Percentiles rank a stretch among this genome's conserved stretches.
phyloP scores from a whole-genome alignment of 305 asterid species.

The Fraxinus angustifolia region DNA sequence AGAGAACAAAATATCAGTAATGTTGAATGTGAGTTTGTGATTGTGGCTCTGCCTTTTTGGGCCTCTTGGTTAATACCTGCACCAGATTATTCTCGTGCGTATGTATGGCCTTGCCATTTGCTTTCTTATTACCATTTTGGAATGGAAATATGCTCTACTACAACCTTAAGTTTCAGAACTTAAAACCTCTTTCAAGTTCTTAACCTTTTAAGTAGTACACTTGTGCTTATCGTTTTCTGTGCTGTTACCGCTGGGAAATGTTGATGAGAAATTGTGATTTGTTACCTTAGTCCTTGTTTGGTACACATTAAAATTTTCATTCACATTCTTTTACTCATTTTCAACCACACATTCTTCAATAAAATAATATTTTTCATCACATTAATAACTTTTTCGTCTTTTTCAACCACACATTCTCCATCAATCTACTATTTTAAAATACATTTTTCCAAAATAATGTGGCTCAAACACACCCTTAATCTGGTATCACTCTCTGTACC shows the following conservation, averaged over 20 bases:
- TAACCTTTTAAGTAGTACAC: not conserved
- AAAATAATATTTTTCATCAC: no score
- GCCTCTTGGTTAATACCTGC: not conserved
- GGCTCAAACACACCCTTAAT: not conserved
- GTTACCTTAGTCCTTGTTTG: not conserved
- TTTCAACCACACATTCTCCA: no score
- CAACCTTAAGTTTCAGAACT: not conserved
- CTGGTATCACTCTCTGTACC: not conserved
- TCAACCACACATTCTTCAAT: no score
- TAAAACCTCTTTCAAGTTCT: not conserved
- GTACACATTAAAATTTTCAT: no score
- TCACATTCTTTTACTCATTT: no score
- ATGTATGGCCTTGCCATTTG: not conserved
- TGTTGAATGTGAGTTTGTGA: not conserved
- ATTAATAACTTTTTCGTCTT: no score
- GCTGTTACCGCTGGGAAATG: not conserved
- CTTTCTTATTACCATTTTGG: not conserved
- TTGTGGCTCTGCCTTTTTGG: not conserved
- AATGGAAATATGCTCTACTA: not conserved
- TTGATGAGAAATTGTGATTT: not conserved
- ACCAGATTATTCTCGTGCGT: not conserved
- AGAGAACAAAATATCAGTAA: constrained; percentile 44
- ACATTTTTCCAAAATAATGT: no score
- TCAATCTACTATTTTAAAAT: no score
- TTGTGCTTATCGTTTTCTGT: not conserved